Conservation (phyloP, 164 flowering plant genomes). For the Chimonanthus praecox region DNA sequence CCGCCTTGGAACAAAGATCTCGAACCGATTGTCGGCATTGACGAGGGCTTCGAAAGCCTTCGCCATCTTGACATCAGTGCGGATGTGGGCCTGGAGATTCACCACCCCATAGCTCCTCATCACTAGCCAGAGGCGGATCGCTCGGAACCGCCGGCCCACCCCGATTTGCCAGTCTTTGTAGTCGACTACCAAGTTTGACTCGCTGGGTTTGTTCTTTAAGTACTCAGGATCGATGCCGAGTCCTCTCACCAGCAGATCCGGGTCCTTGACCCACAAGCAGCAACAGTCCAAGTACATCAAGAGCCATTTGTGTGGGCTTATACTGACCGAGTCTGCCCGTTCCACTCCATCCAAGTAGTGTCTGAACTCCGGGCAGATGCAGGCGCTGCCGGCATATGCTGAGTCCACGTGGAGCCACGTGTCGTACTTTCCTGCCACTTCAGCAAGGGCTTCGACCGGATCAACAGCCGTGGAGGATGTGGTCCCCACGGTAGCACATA, state of each 20-base stretch:
- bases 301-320: constrained; percentile 64
- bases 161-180: constrained; percentile 71
- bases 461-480: constrained; percentile 62
- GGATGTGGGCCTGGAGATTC: constrained; percentile 42
- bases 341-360: constrained; percentile 44
- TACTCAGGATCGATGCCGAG: constrained; percentile 48
- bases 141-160: constrained; percentile 41
- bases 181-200: constrained; percentile 43
- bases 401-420: constrained; percentile 70
- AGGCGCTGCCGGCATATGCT: constrained; percentile 55
- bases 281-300: constrained; percentile 49
- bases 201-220: constrained; percentile 41
- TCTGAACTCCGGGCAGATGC: constrained; percentile 66
- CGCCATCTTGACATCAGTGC: constrained; percentile 42
- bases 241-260: constrained; percentile 22
- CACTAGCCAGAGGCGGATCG: constrained; percentile 53
- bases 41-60: constrained; percentile 40
- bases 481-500: constrained; percentile 53
- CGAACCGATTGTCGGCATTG: constrained; percentile 35
- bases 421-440: constrained; percentile 31
- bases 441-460: constrained; percentile 33
- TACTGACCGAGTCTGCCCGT: constrained; percentile 42
- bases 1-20: constrained; percentile 40
- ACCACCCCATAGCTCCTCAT: constrained; percentile 44
- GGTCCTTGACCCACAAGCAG: constrained; percentile 52